Evolutionary conservation across 306 rosid genomes (phyloP), one percentile per base, ranked within the genome.

Genomic region (Inga laurina): DNA sequence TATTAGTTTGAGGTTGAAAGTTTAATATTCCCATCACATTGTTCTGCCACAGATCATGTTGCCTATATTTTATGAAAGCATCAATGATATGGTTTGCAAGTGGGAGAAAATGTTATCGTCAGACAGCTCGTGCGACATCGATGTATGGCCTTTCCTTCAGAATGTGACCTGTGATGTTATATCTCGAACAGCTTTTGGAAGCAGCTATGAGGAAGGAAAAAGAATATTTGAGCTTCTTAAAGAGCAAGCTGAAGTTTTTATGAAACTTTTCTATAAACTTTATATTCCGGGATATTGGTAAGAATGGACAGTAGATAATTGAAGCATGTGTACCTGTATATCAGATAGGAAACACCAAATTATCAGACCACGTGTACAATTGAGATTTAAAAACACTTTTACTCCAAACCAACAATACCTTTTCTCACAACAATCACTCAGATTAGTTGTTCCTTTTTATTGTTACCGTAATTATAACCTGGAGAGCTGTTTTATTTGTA

Each of bases 201-300:
- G 89, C 44, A 90, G 85, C 77, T 88, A 81, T 35, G 83, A 86
- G 74, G 90, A 90, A 79, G 92, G 94, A 77, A 83, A 9, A 46
- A 79, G 77, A 83, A 88, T 90, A 85, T 90, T 90, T 83, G 61
- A 85, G 52, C 94, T 89, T 71, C 79, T 68, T 24, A 83, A 10
- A 37, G 91, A 88, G 59, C 90, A 74, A 79, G 66, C 49, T 9
- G n/a, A 66, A 77, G 68, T 73, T 43, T 0, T 32, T 24, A 18
- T 62, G 1, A 56, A 70, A 76, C 8, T 46, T 21, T 0, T 14
- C 0, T 67, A 13, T 4, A 62, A 56, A 62, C 5, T 57, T 41
- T 78, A 69, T 82, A 83, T 91, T 65, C 94, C 94, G 0, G 88
- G 88, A 62, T 87, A 85, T 91, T 79, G 86, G 86, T 82, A 74